phyloP scores from a whole-genome alignment of 116 monocot species.

The Cymodocea nodosa region DNA sequence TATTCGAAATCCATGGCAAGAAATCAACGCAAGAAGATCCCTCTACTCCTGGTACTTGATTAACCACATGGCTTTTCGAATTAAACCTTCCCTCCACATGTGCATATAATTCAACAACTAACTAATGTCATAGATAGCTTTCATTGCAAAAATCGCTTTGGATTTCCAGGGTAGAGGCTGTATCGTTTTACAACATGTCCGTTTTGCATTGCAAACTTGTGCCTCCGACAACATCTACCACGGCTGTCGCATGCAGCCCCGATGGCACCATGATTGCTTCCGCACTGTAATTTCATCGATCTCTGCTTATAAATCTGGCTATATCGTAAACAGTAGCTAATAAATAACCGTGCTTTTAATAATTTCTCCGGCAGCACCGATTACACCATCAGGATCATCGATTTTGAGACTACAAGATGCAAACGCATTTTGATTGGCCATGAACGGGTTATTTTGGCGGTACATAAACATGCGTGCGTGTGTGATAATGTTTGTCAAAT shows the following conservation, averaged over 20 bases:
- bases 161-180: constrained; percentile 47
- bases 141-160: too few species aligned
- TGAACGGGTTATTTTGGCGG: constrained; percentile 82
- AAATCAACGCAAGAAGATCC: constrained; percentile 39
- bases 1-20: neutral
- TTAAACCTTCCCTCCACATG: neutral
- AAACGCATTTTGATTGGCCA: constrained; percentile 66
- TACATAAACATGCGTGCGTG: constrained; percentile 12
- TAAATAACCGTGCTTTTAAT: neutral
- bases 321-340: too few species aligned
- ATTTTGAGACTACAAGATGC: constrained; percentile 54
- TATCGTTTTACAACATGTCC: constrained; percentile 48
- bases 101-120: too few species aligned
- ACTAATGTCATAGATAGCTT: too few species aligned
- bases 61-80: neutral
- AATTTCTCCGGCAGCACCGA: constrained; percentile 35
- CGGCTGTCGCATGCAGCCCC: constrained; percentile 79
- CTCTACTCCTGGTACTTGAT: constrained; percentile 55
- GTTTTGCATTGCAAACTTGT: constrained; percentile 66
- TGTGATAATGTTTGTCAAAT: neutral
- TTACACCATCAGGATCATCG: constrained; percentile 69
- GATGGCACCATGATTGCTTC: constrained; percentile 77
- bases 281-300: constrained; percentile 43
- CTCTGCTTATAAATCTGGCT: too few species aligned
- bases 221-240: constrained; percentile 76